Percentiles rank a stretch among this genome's conserved stretches.
phyloP scores from a whole-genome alignment of 768 basidiomycete species.

The Termitomyces sp. region DNA sequence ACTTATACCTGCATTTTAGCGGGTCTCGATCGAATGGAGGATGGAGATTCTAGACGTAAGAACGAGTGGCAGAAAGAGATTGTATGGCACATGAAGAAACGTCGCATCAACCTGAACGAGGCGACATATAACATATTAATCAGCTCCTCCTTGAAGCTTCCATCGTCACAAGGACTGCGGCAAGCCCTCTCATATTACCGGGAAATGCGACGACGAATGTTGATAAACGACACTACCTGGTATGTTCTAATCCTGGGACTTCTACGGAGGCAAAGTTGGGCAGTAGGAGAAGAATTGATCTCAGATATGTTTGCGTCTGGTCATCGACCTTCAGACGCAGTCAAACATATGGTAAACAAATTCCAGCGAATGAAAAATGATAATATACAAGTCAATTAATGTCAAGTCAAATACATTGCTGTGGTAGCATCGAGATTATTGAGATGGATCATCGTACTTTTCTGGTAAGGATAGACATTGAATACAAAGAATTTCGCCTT shows the following conservation, averaged over 20 bases:
- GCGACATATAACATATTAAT: constrained; percentile 78
- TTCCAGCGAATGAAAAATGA: constrained; percentile 28
- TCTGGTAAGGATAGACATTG: neutral
- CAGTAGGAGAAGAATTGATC: constrained; percentile 53
- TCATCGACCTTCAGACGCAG: constrained; percentile 37
- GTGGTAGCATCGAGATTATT: neutral
- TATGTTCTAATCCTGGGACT: constrained; percentile 70
- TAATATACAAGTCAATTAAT: neutral
- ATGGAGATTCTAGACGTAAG: constrained; percentile 39
- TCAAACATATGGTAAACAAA: constrained; percentile 44
- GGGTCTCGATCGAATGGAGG: constrained; percentile 59
- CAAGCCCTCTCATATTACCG: constrained; percentile 55
- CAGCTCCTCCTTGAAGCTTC: constrained; percentile 54
- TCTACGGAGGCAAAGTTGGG: constrained; percentile 52
- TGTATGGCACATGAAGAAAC: constrained; percentile 51
- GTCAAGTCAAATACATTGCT: neutral
- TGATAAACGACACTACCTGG: constrained; percentile 64
- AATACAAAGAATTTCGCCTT: neutral
- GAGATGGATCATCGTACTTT: neutral
- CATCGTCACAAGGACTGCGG: constrained; percentile 42
- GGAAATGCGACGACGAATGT: constrained; percentile 49
- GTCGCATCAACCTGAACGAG: constrained; percentile 49
- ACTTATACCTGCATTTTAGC: constrained; percentile 82
- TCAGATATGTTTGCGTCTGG: constrained; percentile 50
- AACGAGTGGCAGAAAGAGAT: constrained; percentile 47